These are phyloP conservation scores for Candida sanyiensis DNA, from an alignment of 805 yeast genomes.

Conservation along the genomic window DNA sequence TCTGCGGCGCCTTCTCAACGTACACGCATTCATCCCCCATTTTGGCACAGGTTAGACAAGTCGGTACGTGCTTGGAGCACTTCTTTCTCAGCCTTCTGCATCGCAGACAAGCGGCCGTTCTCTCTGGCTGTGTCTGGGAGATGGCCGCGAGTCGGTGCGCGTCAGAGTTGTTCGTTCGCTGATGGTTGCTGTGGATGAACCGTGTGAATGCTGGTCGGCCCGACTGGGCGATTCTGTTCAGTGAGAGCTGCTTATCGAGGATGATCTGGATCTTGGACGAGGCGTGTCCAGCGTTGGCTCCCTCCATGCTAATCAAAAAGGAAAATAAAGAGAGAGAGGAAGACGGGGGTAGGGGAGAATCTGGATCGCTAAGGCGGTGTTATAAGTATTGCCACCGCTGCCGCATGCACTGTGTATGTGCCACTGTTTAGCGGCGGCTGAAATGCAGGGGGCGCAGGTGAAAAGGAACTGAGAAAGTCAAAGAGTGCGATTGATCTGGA, in stretches of 20 bases:
- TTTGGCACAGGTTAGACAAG: constrained; percentile 42
- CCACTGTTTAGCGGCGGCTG: no score
- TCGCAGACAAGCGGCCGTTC: constrained; percentile 8
- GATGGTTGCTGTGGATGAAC: constrained; percentile 18
- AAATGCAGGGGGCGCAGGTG: no score
- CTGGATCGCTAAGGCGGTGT: no score
- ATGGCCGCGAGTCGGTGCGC: constrained; percentile 2
- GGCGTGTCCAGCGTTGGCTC: background rate
- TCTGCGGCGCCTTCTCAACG: constrained; percentile 15
- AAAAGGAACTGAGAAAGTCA: no score
- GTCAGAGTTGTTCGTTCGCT: constrained; percentile 7
- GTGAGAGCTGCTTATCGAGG: background rate
- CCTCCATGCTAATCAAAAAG: background rate
- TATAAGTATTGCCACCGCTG: background rate
- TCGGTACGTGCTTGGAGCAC: constrained; percentile 11
- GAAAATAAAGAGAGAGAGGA: background rate
- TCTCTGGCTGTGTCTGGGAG: constrained; percentile 6
- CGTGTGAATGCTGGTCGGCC: constrained; percentile 8
- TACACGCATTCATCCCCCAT: constrained; percentile 32
- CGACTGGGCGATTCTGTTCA: background rate
- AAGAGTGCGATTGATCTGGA: no score
- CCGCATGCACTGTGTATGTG: constrained; percentile 2
- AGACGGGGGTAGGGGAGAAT: no score
- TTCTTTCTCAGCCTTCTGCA: constrained; percentile 11
- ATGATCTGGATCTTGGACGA: background rate